Evolutionary conservation across 306 rosid genomes (phyloP), one percentile per base, ranked within the genome.

Genomic region (Comarum palustre): DNA sequence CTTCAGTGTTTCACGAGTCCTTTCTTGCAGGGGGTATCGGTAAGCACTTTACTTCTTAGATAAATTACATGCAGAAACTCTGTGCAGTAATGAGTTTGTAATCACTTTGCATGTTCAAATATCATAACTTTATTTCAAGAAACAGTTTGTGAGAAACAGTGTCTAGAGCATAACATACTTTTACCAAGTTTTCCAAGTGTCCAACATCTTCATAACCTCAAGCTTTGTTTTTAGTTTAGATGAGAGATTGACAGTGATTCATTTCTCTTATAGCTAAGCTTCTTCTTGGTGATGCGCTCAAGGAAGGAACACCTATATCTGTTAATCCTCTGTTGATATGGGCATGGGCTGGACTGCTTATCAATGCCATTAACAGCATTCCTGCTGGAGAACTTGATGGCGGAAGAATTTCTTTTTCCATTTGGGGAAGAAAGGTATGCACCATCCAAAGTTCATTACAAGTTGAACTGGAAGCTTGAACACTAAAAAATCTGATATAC

Each of bases 301-400:
- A 95, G 88, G 99, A 91, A 54, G 93, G 97, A 75, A 83, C 96
- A 68, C 85, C 97, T 27, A 86, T 91, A 69, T 91, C 99, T 57
- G 66, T 95, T 54, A 95, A 95, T 82, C 97, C 97, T 80, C 96
- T 95, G 34, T 91, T 95, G 81, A 47, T 95, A 67, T 91, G 99
- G 99, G 97, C 99, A 61, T 95, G 97, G 99, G 97, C 97, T 45
- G 97, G 99, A 77, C 99, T 95, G 61, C 96, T 95, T 73, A 95
- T 95, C 59, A 95, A 95, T 71, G 96, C 99, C 80, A 90, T 91
- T 79, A 95, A 95, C 81, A 95, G 99, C 84, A 91, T 95, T 62
- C 99, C 97, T 24, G 97, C 97, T 0, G 99, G 99, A 76, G 97
- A 95, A 85, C 92, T 95, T 27, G 99, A 95, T 79, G 99, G 99